These are phyloP conservation scores for Penicillium ochrochloron DNA, from an alignment of 495 filamentous ascomycete genomes.

Conservation along the genomic window DNA sequence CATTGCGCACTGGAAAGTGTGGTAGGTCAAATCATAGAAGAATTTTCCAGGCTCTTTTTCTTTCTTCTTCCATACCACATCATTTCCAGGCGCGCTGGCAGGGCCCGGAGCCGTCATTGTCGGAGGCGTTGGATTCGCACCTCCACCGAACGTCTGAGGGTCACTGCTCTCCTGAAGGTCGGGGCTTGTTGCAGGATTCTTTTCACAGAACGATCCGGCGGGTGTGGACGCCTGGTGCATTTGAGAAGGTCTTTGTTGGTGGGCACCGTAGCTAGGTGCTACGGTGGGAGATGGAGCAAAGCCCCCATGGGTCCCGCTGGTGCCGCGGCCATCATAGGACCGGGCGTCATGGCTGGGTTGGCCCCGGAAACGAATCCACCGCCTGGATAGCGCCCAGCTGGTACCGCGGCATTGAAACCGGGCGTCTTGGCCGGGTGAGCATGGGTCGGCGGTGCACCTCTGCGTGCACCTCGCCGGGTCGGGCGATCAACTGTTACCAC, in stretches of 20 bases:
- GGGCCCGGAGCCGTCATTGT: not conserved
- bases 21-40: conserved; percentile 34
- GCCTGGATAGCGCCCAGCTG: not conserved
- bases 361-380: not conserved
- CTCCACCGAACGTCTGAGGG: not conserved
- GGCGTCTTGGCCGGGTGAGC: not conserved
- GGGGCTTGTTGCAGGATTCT: not conserved
- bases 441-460: not conserved
- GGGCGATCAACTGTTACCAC: conserved; percentile 2
- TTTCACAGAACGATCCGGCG: not conserved
- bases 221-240: conserved; percentile 10
- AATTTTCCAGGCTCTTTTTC: not conserved
- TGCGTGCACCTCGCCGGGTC: not conserved
- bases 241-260: conserved; percentile 8
- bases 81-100: not conserved
- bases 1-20: conserved; percentile 34
- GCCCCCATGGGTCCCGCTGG: not conserved
- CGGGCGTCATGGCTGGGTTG: conserved; percentile 9
- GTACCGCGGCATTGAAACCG: not conserved
- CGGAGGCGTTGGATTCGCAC: conserved; percentile 4
- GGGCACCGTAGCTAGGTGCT: not conserved
- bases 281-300: conserved; percentile 1
- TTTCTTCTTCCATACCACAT: not conserved
- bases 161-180: not conserved
- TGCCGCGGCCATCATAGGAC: conserved; percentile 1